phyloP scores from a whole-genome alignment of 1,284 basidiomycete genomes.

The Exobasidium rhododendri region DNA sequence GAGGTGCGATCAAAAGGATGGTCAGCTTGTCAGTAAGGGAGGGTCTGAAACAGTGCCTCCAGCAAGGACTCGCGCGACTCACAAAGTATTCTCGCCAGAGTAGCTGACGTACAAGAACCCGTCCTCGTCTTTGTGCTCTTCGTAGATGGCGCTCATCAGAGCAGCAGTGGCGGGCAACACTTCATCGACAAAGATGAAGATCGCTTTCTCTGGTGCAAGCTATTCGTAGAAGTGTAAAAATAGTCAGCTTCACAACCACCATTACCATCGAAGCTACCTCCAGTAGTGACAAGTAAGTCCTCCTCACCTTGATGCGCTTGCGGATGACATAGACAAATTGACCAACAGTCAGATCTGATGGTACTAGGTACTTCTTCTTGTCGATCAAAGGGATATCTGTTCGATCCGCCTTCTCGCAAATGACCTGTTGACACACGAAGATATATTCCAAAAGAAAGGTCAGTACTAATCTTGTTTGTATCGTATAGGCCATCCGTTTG shows the following conservation, averaged over 20 bases:
- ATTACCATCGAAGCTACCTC: background rate
- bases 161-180: slow-evolving; percentile 96
- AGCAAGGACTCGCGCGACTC: background rate
- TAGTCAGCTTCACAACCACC: background rate
- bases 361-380: slow-evolving; percentile 99
- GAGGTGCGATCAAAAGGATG: background rate
- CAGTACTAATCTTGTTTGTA: background rate
- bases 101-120: slow-evolving; percentile 39
- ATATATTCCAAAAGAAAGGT: background rate
- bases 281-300: too few relatives aligned
- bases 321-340: slow-evolving; percentile 99
- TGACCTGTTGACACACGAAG: slow-evolving; percentile 67
- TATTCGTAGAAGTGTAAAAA: background rate
- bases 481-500: too few relatives aligned
- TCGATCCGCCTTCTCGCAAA: slow-evolving; percentile 98
- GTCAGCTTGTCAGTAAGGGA: too few relatives aligned
- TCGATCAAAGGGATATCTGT: slow-evolving; percentile 99
- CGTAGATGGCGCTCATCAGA: slow-evolving; percentile 97
- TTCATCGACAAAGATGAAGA: slow-evolving; percentile 66
- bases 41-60: background rate
- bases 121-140: slow-evolving; percentile 71
- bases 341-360: slow-evolving; percentile 87
- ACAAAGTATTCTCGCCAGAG: slow-evolving; percentile 50
- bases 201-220: slow-evolving; percentile 93
- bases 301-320: slow-evolving; percentile 89